Base-by-base conservation (phyloP, 495 filamentous ascomycete species). In the Tuber melanosporum region DNA sequence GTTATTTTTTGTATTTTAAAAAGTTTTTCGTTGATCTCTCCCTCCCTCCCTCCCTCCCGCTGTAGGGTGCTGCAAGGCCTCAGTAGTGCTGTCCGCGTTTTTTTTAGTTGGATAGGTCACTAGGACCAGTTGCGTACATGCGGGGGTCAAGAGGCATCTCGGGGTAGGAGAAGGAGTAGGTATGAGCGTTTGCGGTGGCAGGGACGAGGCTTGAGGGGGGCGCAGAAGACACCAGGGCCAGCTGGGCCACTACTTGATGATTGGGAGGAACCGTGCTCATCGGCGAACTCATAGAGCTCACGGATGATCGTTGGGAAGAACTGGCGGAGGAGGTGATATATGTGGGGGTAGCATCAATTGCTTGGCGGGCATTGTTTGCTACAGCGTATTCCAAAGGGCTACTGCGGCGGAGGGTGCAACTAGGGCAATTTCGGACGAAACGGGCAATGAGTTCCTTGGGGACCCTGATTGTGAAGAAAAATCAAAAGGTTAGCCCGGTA, bases 371-470 rank as follows among this genome's bases (percentile, higher is more conserved):
- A 62, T 52, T 81, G 78, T 73, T 81, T 69, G 74, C 78, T 20
- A 78, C 79, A 47, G 79, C 76, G 71, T 80, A 81, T 46, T 82
- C 80, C 41, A 82, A 73, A 49, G 80, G 80, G 76, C 76, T 82
- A 41, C 79, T 82, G 41, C 80, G 80, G 36, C 82, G 82, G 39
- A 83, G 82, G 70, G 76, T 82, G 73, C 82, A 83, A 72, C 76
- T 89, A 57, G 88, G 88, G 44, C 88, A 89, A 52, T 87, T 87
- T 74, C 88, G 87, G 46, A 89, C 88, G 74, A 89, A 89, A 26
- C 88, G 88, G 26, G 88, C 88, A 78, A 89, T 89, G 26, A 89
- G 84, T 77, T 89, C 88, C 77, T 89, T 89, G 5, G 88, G 88
- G 8, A 89, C 88, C 88, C 88, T 89, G 43, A 77, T 66, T 69